Base-by-base conservation (phyloP, 495 filamentous ascomycete species). In the Xylaria sp. region DNA sequence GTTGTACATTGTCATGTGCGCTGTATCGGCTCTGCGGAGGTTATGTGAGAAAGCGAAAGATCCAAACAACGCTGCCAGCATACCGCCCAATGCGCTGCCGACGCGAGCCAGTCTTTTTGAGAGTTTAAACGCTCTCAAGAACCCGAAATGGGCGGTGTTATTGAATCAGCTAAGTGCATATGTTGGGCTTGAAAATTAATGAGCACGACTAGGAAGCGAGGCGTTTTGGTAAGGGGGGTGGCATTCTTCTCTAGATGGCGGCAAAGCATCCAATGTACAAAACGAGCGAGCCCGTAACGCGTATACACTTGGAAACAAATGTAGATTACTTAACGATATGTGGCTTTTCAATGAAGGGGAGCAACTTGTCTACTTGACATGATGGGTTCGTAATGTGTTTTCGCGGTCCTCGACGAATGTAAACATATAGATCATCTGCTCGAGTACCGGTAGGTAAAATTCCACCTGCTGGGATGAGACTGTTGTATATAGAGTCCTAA, bases 81-180 rank as follows among this genome's bases (percentile, higher is more conserved):
- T 93, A 41, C 94, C 92, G 7, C 83, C 88, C 0, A 88, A 87
- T 35, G 88, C 91, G 2, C 75, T 95, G 17, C 93, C 92, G 5
- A 85, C 87, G 61, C 90, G 88, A 73, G 91, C 94, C 68, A 91
- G 83, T 76, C 82, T 97, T 63, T 85, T 95, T 21, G 87, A 85
- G 4, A 91, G 91, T 37, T 77, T 95, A 61, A 82, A 89, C 73
- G 90, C 72, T 24, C 73, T 91, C 76, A 82, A 85, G 71, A 80
- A 82, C 55, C 75, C 76, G 35, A 83, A 85, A 73, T 85, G 85
- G 84, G 71, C 85, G 78, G 67, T 85, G 35, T 86, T 95, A 74
- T 82, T 95, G 73, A 90, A 90, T 68, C 89, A 95, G 72, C 80
- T 96, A 71, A 89, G 92, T 76, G 86, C 87, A 53, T 94, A 93